Evolutionary conservation across 495 filamentous ascomycete species (phyloP).

Genomic region (Xylaria venustula): DNA sequence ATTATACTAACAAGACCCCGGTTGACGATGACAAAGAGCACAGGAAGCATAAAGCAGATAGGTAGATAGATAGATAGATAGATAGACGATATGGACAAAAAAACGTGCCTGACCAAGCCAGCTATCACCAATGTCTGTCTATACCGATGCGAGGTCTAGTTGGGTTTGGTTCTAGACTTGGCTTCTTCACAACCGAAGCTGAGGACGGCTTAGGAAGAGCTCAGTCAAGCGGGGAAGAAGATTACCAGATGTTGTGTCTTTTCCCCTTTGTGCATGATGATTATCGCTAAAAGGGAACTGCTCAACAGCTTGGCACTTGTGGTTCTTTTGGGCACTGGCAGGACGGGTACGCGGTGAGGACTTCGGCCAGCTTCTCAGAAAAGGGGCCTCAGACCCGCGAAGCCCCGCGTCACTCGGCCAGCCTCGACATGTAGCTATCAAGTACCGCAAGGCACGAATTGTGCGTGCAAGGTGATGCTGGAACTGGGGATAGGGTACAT

Average conservation of each 20-base stretch:
- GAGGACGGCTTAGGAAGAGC: not conserved
- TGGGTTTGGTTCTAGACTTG: not conserved
- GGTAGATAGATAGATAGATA: no score
- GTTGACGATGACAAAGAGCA: slow-evolving; percentile 4
- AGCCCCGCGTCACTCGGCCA: not conserved
- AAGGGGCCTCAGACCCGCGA: not conserved
- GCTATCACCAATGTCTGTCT: not conserved
- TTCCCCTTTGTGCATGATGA: slow-evolving; percentile 25
- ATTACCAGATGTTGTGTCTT: slow-evolving; percentile 20
- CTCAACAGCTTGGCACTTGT: slow-evolving; percentile 31
- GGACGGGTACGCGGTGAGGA: slow-evolving; percentile 7
- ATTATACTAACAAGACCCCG: no score
- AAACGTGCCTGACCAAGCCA: not conserved
- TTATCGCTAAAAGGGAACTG: slow-evolving; percentile 31
- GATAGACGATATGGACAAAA: no score
- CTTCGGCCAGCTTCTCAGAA: slow-evolving; percentile 1
- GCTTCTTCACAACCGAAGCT: slow-evolving; percentile 6
- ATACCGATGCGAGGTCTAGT: not conserved
- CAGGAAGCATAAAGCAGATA: not conserved
- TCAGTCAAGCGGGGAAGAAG: slow-evolving; percentile 13
- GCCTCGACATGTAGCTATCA: slow-evolving; percentile 11
- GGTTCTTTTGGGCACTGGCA: not conserved
- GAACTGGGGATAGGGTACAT: no score
- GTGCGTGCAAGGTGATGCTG: slow-evolving; percentile 1
- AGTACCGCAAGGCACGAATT: slow-evolving; percentile 14